Conservation (phyloP, 768 basidiomycete genomes). For the Strobilomyces echinocephalus region DNA sequence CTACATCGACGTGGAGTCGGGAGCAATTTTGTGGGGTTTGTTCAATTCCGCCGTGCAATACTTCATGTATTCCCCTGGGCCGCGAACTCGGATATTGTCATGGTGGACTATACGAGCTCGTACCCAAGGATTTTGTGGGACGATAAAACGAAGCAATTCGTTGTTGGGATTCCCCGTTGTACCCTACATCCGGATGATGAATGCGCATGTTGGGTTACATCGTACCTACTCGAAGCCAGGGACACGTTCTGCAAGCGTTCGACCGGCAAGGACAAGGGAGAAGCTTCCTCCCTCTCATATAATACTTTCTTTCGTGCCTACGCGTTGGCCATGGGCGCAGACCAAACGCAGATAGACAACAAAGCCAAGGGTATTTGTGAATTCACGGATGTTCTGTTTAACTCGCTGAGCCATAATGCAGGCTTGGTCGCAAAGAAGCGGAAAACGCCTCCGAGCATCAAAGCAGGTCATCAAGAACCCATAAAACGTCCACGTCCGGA, state of each 20-base stretch:
- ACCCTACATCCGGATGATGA: conserved; percentile 6
- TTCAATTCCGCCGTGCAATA: conserved; percentile 8
- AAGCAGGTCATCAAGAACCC: background rate
- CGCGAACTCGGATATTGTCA: conserved; percentile 12
- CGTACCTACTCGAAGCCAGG: conserved; percentile 8
- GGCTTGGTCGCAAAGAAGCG: conserved; percentile 4
- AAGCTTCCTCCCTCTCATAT: background rate
- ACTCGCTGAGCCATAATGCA: background rate
- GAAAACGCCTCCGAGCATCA: background rate
- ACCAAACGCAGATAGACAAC: background rate
- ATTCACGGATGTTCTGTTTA: background rate
- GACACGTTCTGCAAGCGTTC: conserved; percentile 6
- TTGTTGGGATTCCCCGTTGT: conserved; percentile 8
- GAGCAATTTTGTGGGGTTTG: conserved; percentile 8
- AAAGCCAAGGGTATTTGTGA: conserved; percentile 3
- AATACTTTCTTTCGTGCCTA: conserved; percentile 9
- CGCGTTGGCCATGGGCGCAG: conserved; percentile 9
- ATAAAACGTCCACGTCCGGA: conserved; percentile 1
- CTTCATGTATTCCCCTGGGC: conserved; percentile 9
- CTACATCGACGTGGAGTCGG: conserved; percentile 9
- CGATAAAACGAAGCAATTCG: conserved; percentile 9
- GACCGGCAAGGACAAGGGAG: conserved; percentile 4
- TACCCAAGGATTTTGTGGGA: conserved; percentile 12
- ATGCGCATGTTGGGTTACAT: conserved; percentile 10
- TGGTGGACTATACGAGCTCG: conserved; percentile 14